These are phyloP conservation scores for Escallonia rubra DNA, from an alignment of 129 eudicot genomes.

Conservation along the genomic window DNA sequence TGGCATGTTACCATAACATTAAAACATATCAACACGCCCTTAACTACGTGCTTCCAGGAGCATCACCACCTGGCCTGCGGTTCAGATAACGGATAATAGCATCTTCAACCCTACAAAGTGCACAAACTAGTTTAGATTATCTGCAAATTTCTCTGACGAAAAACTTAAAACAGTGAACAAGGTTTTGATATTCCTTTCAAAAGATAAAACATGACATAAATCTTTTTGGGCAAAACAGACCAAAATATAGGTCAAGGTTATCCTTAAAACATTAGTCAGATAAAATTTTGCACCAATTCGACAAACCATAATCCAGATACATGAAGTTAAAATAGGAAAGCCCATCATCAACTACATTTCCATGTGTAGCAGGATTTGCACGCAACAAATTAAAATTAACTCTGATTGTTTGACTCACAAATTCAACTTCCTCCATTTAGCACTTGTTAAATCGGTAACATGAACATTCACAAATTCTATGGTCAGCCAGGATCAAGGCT, in stretches of 20 bases:
- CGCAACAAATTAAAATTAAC: not conserved
- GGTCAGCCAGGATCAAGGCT: no score
- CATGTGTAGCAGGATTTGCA: not conserved
- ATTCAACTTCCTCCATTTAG: not conserved
- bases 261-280: no score
- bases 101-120: slow-evolving; percentile 69
- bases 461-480: no score
- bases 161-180: not conserved
- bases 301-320: no score
- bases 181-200: not conserved
- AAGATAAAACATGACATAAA: not conserved
- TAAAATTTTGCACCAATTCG: no score
- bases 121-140: not conserved
- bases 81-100: slow-evolving; percentile 86
- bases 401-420: not conserved
- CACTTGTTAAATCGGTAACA: not conserved
- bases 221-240: not conserved
- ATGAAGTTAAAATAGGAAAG: no score
- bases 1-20: not conserved
- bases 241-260: not conserved
- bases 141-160: not conserved
- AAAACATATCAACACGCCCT: slow-evolving; percentile 6
- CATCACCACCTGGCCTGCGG: slow-evolving; percentile 65
- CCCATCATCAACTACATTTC: no score
- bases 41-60: slow-evolving; percentile 54